A percentile compares a stretch with the other conserved stretches of the same genome.
Conservation (phyloP, 2,329 filamentous ascomycete species). For the Arachnomyces sp. region DNA sequence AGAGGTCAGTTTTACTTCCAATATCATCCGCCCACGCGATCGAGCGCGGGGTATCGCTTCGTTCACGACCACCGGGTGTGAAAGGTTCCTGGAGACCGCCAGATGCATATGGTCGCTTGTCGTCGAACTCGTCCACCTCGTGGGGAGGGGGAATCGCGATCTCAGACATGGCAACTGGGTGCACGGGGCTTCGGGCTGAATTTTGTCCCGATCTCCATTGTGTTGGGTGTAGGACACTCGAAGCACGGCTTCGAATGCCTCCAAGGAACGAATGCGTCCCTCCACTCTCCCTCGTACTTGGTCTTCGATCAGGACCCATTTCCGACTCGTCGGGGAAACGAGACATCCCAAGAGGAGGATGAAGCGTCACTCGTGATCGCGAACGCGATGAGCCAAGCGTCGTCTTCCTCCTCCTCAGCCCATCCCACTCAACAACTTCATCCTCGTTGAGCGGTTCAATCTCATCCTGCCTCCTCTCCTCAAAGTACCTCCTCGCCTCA, state of each 20-base stretch:
- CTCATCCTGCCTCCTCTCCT: constrained; percentile 63
- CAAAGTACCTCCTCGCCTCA: constrained; percentile 68
- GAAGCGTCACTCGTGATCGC: constrained; percentile 42
- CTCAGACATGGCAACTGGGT: constrained; percentile 55
- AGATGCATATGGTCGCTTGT: constrained; percentile 16
- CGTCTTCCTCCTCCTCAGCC: constrained; percentile 65
- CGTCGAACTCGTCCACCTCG: constrained; percentile 17
- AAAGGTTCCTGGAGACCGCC: constrained; percentile 21
- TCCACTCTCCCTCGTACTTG: constrained; percentile 22
- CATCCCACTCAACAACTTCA: constrained; percentile 84
- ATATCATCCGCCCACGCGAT: constrained; percentile 28
- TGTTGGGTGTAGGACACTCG: constrained; percentile 27
- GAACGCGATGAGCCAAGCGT: constrained; percentile 36
- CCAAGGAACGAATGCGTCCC: constrained; percentile 27
- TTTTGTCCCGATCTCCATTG: constrained; percentile 27
- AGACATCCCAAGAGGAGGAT: constrained; percentile 82
- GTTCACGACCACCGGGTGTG: constrained; percentile 9
- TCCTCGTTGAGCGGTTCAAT: constrained; percentile 71
- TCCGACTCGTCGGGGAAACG: constrained; percentile 64
- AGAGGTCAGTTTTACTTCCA: neutral
- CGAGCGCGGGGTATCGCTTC: constrained; percentile 11
- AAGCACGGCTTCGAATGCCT: constrained; percentile 30
- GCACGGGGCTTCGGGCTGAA: constrained; percentile 43
- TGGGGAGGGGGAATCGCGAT: constrained; percentile 41
- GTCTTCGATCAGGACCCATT: constrained; percentile 30